phyloP scores from a whole-genome alignment of 495 filamentous ascomycete genomes.

The Filosporella fistucella region DNA sequence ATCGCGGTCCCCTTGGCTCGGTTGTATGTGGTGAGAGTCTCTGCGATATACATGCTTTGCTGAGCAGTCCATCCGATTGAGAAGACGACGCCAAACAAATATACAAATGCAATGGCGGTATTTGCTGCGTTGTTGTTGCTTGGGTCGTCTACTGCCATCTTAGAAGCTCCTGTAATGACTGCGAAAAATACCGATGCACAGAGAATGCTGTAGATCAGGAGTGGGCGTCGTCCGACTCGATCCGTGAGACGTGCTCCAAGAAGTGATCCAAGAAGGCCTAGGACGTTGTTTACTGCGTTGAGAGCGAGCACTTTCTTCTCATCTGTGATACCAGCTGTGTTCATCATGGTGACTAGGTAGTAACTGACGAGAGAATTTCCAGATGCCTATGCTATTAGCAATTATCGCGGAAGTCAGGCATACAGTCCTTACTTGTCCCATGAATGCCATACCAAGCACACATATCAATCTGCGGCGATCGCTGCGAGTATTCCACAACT shows the following conservation, averaged over 20 bases:
- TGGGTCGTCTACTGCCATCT: conserved; percentile 35
- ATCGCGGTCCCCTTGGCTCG: conserved; percentile 44
- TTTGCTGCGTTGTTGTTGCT: conserved; percentile 40
- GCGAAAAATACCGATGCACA: neutral
- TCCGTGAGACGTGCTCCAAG: conserved; percentile 50
- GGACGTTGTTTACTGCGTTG: neutral
- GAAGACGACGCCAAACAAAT: conserved; percentile 56
- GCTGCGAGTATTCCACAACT: conserved; percentile 54
- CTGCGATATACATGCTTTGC: conserved; percentile 34
- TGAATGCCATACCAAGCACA: conserved; percentile 57
- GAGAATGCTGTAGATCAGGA: conserved; percentile 53
- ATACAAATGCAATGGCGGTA: conserved; percentile 49
- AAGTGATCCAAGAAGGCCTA: conserved; percentile 48
- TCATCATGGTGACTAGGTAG: conserved; percentile 41
- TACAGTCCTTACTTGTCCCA: conserved; percentile 24
- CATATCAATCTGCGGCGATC: conserved; percentile 51
- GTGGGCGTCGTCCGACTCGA: conserved; percentile 45
- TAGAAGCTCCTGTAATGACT: conserved; percentile 37
- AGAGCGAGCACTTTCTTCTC: conserved; percentile 47
- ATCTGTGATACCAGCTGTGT: conserved; percentile 42
- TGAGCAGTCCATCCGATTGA: conserved; percentile 57
- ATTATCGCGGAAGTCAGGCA: too few relatives aligned
- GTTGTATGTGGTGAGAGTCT: conserved; percentile 35
- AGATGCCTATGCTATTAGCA: conserved; percentile 21
- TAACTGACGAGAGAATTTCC: conserved; percentile 46